Evolutionary conservation across 2,329 filamentous ascomycete species (phyloP).

Genomic region (Colletotrichum godetiae): DNA sequence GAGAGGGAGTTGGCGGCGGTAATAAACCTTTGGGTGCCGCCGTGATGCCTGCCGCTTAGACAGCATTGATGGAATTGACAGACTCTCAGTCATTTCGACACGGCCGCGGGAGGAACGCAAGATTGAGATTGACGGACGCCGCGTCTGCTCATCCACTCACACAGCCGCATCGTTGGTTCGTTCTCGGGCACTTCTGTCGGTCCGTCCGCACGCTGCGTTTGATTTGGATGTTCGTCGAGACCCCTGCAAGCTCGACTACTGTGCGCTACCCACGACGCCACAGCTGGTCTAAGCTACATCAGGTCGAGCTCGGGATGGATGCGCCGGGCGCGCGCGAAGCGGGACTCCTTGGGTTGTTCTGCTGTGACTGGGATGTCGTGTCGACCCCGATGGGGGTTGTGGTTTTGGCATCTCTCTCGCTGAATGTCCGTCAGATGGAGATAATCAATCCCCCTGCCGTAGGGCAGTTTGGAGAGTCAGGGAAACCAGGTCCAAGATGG

Average conservation of each 20-base stretch:
- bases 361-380: background rate
- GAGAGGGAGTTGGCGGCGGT: background rate
- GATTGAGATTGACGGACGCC: conserved; percentile 9
- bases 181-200: conserved; percentile 21
- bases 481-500: background rate
- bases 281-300: conserved; percentile 18
- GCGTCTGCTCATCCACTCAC: conserved; percentile 20
- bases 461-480: background rate
- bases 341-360: conserved; percentile 6
- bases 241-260: conserved; percentile 28
- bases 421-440: background rate
- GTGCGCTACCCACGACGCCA: background rate
- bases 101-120: too few species aligned
- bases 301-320: conserved; percentile 22
- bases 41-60: background rate
- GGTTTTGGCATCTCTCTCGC: background rate
- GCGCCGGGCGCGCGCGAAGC: conserved; percentile 27
- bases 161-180: background rate
- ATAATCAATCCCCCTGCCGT: background rate
- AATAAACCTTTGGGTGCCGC: background rate
- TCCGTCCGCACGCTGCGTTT: conserved; percentile 23
- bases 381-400: background rate
- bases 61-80: background rate
- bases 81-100: background rate
- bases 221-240: conserved; percentile 34